These are phyloP conservation scores for Eucalyptus dawsonii DNA, from an alignment of 345 rosid genomes.

Conservation along the genomic window DNA sequence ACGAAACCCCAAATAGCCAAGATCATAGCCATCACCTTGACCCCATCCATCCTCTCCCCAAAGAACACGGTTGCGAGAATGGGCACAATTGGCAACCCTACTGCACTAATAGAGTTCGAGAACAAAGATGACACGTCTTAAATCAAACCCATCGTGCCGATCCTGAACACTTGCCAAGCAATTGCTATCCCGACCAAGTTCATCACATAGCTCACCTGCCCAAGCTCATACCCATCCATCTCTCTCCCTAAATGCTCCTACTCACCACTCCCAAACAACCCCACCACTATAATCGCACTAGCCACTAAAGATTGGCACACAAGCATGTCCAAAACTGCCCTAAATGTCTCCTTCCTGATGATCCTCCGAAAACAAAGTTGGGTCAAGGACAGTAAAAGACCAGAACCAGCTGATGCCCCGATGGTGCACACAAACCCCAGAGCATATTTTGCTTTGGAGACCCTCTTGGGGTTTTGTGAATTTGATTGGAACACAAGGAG, in stretches of 20 bases:
- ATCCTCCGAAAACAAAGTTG: constrained; percentile 9
- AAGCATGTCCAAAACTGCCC: constrained; percentile 17
- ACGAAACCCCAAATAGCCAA: constrained; percentile 30
- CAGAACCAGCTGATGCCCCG: constrained; percentile 14
- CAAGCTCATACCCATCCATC: constrained; percentile 10
- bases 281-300: not conserved
- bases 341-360: constrained; percentile 1
- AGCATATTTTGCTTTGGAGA: not conserved
- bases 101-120: constrained; percentile 4
- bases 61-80: constrained; percentile 19
- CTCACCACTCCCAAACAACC: constrained; percentile 30
- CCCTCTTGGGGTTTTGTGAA: not conserved
- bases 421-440: constrained; percentile 27
- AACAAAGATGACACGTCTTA: constrained; percentile 28
- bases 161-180: constrained; percentile 9
- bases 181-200: constrained; percentile 11
- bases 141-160: constrained; percentile 17
- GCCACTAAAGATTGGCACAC: constrained; percentile 6
- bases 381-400: not conserved
- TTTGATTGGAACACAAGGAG: constrained; percentile 13
- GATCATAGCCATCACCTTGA: constrained; percentile 14
- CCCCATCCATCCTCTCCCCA: constrained; percentile 19
- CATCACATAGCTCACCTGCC: constrained; percentile 22
- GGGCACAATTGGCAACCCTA: constrained; percentile 22
- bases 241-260: constrained; percentile 13